Percentiles rank a stretch among this genome's conserved stretches.
phyloP scores from a whole-genome alignment of 2,329 filamentous ascomycete genomes.

The Microdochium nivale region DNA sequence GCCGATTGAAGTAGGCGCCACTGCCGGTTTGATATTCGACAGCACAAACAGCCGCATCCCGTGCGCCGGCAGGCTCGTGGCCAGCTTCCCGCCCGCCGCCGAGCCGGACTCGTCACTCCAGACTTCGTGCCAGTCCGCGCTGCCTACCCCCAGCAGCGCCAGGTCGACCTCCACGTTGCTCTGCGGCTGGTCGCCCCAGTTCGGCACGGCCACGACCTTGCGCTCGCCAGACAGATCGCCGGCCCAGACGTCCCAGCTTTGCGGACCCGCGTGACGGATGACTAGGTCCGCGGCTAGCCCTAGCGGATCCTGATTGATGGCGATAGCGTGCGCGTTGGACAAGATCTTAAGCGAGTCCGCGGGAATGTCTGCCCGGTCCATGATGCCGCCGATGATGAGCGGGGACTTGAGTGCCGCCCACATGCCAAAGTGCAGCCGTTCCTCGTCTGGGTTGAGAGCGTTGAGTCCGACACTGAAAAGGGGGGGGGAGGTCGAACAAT shows the following conservation, averaged over 20 bases:
- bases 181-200: constrained; percentile 37
- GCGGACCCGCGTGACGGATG: constrained; percentile 32
- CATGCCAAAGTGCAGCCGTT: constrained; percentile 42
- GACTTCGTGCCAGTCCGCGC: constrained; percentile 27
- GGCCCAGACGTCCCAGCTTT: constrained; percentile 42
- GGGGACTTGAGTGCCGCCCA: constrained; percentile 45
- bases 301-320: constrained; percentile 48
- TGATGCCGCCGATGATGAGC: constrained; percentile 35
- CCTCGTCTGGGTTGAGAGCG: constrained; percentile 34
- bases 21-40: constrained; percentile 18
- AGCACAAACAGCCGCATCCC: constrained; percentile 30
- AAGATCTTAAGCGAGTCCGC: constrained; percentile 31
- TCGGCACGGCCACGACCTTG: constrained; percentile 35
- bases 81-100: constrained; percentile 20
- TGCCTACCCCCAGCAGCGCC: constrained; percentile 26
- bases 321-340: constrained; percentile 44
- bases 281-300: constrained; percentile 41
- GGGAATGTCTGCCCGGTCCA: constrained; percentile 27
- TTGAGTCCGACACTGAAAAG: constrained; percentile 32
- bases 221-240: constrained; percentile 34
- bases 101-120: constrained; percentile 28
- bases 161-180: constrained; percentile 32
- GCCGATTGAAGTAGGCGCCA: constrained; percentile 9
- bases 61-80: constrained; percentile 24
- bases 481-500: too few species aligned